Evolutionary conservation across 2,329 filamentous ascomycete genomes (phyloP), one percentile per base, ranked within the genome.

Genomic region (Clonostachys solani): DNA sequence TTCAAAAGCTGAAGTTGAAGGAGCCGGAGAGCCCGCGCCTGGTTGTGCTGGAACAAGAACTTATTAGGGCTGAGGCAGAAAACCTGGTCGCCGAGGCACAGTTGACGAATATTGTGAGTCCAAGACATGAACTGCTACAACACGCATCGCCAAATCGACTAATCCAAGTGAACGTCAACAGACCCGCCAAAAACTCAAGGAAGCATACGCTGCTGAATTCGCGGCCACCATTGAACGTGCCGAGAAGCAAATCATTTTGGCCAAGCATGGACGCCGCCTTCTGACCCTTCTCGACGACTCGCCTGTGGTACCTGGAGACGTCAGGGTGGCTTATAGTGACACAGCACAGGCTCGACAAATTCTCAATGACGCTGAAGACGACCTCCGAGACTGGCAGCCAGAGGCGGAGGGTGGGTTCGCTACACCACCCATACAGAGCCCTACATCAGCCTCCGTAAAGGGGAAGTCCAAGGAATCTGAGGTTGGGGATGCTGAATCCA

Each of bases 51-150:
- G 94, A 99, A 74, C 94, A 99, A 73, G 94, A 97, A 74, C 83
- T 99, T 46, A 92, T 99, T 46, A 80, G 94, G 55, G 92, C 92
- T 19, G 94, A 99, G 75, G 94, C 94, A 4, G 92, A 97, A 74
- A 95, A 90, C 60, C 71, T 99, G 49, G 94, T 99, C 44, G 94
- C 94, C 2, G 94, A 99, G 71, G 94, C 94, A 18, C 94, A 99
- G 69, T 77, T 99, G 65, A 92, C 88, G 61, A 99, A 99, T 66
- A 84, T 96, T 56, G 90, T 95, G 73, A 50, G 86, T 78, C 19
- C 4, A 38, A 44, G n/a, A 36, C 42, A 18, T 15, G 13, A 15
- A 12, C 42, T 33, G 19, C 17, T 13, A 12, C 13, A 15, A 47
- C 33, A 33, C 3, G 36, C 10, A 12, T 23, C 33, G 12, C n/a